Percentiles rank a stretch among this genome's conserved stretches.
These are phyloP conservation scores for Senecio squalidus DNA, from an alignment of 140 eudicot species.

Conservation along the genomic window DNA sequence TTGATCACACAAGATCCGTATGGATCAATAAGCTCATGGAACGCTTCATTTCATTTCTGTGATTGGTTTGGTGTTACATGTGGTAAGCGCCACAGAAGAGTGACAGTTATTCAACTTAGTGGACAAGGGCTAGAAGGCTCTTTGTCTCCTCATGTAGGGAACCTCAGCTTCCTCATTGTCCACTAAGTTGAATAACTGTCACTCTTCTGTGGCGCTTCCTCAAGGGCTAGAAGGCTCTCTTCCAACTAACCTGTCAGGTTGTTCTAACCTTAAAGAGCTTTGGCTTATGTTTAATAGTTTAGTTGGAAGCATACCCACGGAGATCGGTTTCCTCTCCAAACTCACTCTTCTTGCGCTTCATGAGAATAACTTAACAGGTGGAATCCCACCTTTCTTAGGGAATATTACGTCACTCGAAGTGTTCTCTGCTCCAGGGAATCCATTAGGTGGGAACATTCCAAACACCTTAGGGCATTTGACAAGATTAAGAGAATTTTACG, in stretches of 20 bases:
- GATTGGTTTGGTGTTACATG: neutral
- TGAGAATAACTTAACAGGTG: neutral
- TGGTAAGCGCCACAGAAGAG: neutral
- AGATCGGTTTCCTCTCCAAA: neutral
- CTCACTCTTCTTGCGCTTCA: neutral
- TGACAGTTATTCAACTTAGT: neutral
- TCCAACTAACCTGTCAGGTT: neutral
- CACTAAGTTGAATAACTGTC: neutral
- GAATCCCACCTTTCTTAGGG: constrained; percentile 2
- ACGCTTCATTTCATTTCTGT: neutral
- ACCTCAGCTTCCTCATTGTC: neutral
- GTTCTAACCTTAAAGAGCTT: neutral
- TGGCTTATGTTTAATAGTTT: neutral
- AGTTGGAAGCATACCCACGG: neutral
- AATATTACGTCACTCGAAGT: neutral
- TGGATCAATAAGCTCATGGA: neutral
- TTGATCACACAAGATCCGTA: neutral
- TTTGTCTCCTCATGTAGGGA: neutral
- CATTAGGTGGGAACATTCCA: constrained; percentile 1
- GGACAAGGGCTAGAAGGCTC: neutral
- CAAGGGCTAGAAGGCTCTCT: neutral
- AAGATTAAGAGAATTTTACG: neutral
- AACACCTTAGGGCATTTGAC: neutral
- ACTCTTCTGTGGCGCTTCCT: neutral
- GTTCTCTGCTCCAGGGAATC: neutral